Evolutionary conservation across 257 asterid species (phyloP), one percentile per base, ranked within the genome.

Genomic region (Scutellaria baicalensis): DNA sequence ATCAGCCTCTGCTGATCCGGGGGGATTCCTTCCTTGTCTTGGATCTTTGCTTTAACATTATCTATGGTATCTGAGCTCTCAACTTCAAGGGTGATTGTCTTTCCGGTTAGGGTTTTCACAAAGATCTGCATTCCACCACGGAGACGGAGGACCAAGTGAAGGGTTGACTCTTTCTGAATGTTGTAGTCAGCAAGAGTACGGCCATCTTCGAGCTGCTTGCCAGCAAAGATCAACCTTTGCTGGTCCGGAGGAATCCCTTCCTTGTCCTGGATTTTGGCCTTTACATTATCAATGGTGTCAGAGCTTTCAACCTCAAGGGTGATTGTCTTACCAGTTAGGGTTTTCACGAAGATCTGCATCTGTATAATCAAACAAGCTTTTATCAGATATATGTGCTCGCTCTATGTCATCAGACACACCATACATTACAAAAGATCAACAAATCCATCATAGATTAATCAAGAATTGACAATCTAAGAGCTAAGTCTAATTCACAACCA

Each of bases 1-100:
- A 81, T 81, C 64, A 77, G 35, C 36, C 82, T 81, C 13, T 81
- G 85, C 77, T 80, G 84, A 43, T 80, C 84, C 0, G 79, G 84
- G 1, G 84, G 84, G 44, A 80, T 80, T 0, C 84, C 84, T 8
- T 73, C 78, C 72, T 73, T 73, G 55, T 73, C 78, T 36, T 73
- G 72, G 54, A 73, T 73, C 43, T 73, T 73, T 5, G 78, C 72
- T 17, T 73, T 73, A 0, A 73, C 78, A 4, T 73, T 73, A 38
- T 73, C 78, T 0, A 73, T 73, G 21, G 78, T 73, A 54, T 73
- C 78, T 0, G 78, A 73, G 54, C 78, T 73, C 16, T 73, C 78
- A 0, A 73, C 78, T 17, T 75, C 74, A 0, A 75, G 66, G 71
- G 79, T 75, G 12, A 75, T 75, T 1, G 80, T 75, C 55, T 75